phyloP scores from a whole-genome alignment of 139 green algal species.

The Coelastrella sp. region DNA sequence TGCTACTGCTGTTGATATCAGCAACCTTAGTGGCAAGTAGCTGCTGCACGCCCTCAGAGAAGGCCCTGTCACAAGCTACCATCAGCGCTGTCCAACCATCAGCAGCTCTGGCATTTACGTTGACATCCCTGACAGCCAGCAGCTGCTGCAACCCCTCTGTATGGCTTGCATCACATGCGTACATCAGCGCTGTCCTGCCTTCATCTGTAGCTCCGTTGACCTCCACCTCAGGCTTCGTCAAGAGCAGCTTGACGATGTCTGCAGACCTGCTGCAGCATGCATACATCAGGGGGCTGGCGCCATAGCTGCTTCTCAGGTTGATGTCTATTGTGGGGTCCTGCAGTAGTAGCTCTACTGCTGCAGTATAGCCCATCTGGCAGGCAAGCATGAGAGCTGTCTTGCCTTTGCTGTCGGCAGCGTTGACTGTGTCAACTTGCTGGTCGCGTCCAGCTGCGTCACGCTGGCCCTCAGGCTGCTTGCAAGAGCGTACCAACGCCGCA shows the following conservation, averaged over 20 bases:
- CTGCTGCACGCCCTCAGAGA: neutral
- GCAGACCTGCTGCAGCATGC: neutral
- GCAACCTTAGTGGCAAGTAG: neutral
- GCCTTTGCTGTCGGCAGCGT: neutral
- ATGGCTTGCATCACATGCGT: neutral
- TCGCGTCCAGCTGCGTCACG: too few species aligned
- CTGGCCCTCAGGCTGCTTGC: too few species aligned
- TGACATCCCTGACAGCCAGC: neutral
- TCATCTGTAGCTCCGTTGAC: neutral
- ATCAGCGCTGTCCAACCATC: conserved; percentile 5
- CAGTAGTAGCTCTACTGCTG: neutral
- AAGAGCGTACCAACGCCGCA: too few species aligned
- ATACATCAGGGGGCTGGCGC: neutral
- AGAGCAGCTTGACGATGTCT: neutral
- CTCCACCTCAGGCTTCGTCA: neutral
- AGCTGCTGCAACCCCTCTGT: neutral
- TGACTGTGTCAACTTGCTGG: neutral
- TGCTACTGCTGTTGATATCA: neutral
- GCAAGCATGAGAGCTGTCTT: neutral
- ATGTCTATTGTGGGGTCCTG: neutral
- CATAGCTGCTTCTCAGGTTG: neutral
- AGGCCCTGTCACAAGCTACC: neutral
- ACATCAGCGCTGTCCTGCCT: neutral
- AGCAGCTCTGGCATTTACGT: neutral
- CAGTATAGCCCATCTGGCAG: neutral